Conservation (phyloP, 345 rosid genomes). For the Noccaea caerulescens region DNA sequence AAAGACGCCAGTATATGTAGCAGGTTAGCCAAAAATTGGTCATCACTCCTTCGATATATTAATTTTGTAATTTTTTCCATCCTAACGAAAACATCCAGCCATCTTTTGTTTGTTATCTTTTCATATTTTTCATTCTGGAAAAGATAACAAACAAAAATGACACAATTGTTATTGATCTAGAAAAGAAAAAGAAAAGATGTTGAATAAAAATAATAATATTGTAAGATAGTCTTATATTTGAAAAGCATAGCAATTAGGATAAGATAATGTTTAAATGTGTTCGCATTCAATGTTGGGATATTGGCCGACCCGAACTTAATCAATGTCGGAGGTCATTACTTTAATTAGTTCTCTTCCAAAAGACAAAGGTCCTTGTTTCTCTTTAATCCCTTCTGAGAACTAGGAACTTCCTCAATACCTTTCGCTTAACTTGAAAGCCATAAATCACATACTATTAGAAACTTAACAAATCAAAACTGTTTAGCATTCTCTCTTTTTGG, state of each 20-base stretch:
- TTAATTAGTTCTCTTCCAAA: conserved; percentile 40
- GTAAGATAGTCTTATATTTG: background rate
- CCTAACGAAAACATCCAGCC: too few relatives aligned
- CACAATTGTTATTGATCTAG: too few relatives aligned
- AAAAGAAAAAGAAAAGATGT: background rate
- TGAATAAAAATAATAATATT: background rate
- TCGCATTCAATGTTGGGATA: conserved; percentile 63
- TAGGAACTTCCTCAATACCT: conserved; percentile 11
- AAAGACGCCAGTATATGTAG: too few relatives aligned
- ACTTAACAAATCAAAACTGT: too few relatives aligned
- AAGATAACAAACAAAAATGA: too few relatives aligned
- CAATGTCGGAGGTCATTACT: conserved; percentile 51
- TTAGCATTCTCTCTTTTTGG: too few relatives aligned
- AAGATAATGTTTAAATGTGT: conserved; percentile 39
- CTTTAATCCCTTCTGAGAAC: background rate
- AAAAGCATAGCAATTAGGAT: conserved; percentile 20
- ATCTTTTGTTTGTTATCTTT: too few relatives aligned
- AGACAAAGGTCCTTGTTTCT: conserved; percentile 15
- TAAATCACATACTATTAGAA: background rate
- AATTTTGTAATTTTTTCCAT: too few relatives aligned
- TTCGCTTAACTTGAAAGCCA: conserved; percentile 30
- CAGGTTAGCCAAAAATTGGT: too few relatives aligned
- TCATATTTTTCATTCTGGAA: too few relatives aligned
- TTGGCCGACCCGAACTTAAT: conserved; percentile 67
- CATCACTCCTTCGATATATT: too few relatives aligned